Base-by-base conservation (phyloP, 768 basidiomycete species). In the Rhizopogon vesiculosus region DNA sequence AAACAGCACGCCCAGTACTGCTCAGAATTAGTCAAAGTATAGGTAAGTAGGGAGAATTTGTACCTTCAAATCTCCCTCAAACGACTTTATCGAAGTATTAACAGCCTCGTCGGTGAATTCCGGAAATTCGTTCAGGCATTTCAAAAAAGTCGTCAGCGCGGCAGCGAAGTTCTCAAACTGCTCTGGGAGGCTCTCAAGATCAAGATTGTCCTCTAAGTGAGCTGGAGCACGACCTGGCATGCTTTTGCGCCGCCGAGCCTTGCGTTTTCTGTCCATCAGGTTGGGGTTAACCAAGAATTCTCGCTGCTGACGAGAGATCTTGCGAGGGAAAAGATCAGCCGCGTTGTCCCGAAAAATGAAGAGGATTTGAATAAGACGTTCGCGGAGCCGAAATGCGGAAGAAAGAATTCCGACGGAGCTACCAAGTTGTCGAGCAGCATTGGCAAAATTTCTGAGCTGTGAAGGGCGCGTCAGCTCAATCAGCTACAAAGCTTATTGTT, bases 1-100 rank as follows among this genome's bases (percentile, higher is more conserved):
- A 91, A 69, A 64, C 86, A 88, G 41, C 85, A 86, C 10, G 87
- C 78, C 88, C 88, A 89, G 59, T 89, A 88, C 85, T 87, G 48
- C n/a, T 51, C 22, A 16, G 16, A 16, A 38, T 49, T 13, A 16
- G 45, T 55, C 25, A 56, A 38, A 16, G 9, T 4, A 35, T 15
- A 38, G 1, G 28, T 3, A 33, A 53, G 18, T 35, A 19, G 7
- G 35, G 35, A 2, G 15, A 48, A 39, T 35, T 7, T 73, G 45
- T 59, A 85, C 86, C 73, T 81, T 83, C 38, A 90, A 72, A 66
- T 91, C 87, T 0, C 82, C 81, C 65, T 87, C 83, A 49, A 90
- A 86, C 10, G 82, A 79, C 53, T 78, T 61, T 54, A 89, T 85
- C 3, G 85, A 85, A 1, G 81, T 73, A 63, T 89, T 88, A n/a